Percentiles rank a stretch among this genome's conserved stretches.
These are phyloP conservation scores for Phlebiopsis flavidoalba DNA, from an alignment of 768 basidiomycete species.

Conservation along the genomic window DNA sequence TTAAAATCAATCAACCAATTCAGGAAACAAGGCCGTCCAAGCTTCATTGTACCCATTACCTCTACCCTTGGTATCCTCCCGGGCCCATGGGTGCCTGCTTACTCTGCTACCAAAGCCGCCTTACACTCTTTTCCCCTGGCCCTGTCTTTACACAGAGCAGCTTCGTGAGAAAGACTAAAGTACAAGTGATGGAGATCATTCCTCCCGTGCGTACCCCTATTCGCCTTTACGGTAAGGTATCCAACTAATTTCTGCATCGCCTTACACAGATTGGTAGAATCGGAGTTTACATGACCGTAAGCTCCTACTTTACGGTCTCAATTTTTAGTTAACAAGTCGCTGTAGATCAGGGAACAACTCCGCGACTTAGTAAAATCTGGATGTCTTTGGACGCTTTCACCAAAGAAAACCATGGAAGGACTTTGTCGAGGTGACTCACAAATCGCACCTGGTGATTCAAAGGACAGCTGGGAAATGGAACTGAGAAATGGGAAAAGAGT, in stretches of 20 bases:
- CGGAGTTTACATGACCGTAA: conserved; percentile 56
- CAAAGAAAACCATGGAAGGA: conserved; percentile 31
- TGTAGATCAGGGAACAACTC: conserved; percentile 48
- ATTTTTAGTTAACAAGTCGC: background rate
- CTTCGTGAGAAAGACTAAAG: conserved; percentile 38
- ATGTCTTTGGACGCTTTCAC: conserved; percentile 48
- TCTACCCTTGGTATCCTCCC: conserved; percentile 49
- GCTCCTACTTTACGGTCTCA: conserved; percentile 6
- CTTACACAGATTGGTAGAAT: conserved; percentile 49
- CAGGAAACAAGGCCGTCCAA: conserved; percentile 41
- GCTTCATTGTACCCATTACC: conserved; percentile 46
- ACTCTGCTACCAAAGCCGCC: conserved; percentile 56
- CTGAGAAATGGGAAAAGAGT: conserved; percentile 26
- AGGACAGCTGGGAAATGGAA: conserved; percentile 12
- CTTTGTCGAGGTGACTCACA: conserved; percentile 30
- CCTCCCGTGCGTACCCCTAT: conserved; percentile 43
- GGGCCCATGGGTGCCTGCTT: conserved; percentile 37
- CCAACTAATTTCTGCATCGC: background rate
- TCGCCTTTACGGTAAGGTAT: background rate
- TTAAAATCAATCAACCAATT: background rate
- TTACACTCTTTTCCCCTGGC: conserved; percentile 49
- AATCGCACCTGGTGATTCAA: conserved; percentile 22
- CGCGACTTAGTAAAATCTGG: conserved; percentile 45
- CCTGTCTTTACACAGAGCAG: conserved; percentile 40
- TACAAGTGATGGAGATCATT: conserved; percentile 51